Base-by-base conservation (phyloP, 163 green algal species). In the Picocystis sp. region DNA sequence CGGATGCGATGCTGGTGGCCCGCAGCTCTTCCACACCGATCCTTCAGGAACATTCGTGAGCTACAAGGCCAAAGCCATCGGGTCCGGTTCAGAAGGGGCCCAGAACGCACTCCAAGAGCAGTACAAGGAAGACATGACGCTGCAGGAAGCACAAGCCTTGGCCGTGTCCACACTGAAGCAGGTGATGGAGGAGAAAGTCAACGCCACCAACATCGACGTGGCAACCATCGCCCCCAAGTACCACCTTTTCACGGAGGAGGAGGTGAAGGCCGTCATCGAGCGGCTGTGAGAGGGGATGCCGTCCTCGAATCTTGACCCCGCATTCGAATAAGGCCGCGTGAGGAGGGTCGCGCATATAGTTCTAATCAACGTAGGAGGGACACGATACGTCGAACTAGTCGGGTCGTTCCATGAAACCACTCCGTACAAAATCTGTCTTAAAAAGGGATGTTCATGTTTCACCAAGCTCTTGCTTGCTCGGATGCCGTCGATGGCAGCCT, bases 171-270 rank as follows among this genome's bases (percentile, higher is more conserved):
- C 86, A 3, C 75, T 98, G 10, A 97, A 97, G 65, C 87, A 96
- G 60, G 90, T 98, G 47, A 98, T 97, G 88, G 88, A 97, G 67
- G 90, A 97, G 68, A 97, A 97, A 81, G 89, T 95, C 38, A 97
- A 83, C 0, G 45, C 75, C 14, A 93, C 79, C 6, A 98, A 98
- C 67, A 89, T 98, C 45, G 87, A 97, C 66, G 91, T 98, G 45
- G 81, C 83, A 0, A 67, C 57, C 1, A 78, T 98, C 19, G 76
- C 79, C 6, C 86, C 84, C 29, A 79, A 70, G 23, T 98, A 87
- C 69, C 77, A 94, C 67, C 56, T 96, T 29, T 95, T 93, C 74
- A 83, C 64, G 1, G 53, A 74, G 12, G 67, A 73, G 10, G 81
- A 97, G 74, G 74, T 98, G 23, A 67, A 95, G 61, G 83, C 69